phyloP scores from a whole-genome alignment of 805 yeast genomes.

The Teunomyces panamensis region DNA sequence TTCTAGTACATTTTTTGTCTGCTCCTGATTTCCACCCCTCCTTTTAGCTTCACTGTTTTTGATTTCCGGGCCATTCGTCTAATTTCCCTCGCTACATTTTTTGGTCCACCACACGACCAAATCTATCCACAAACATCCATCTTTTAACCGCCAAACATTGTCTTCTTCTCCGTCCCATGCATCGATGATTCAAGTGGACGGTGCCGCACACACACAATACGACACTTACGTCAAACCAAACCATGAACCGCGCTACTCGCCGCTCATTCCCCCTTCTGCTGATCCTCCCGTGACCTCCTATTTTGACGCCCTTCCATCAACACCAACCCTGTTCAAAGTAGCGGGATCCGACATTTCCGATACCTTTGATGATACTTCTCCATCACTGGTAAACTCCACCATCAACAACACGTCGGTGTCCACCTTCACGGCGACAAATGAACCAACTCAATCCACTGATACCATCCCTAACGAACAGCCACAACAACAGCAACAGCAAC shows the following conservation, averaged over 20 bases:
- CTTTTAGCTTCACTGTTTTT: background rate
- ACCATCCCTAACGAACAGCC: background rate
- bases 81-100: background rate
- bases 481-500: background rate
- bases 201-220: conserved; percentile 2
- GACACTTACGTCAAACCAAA: background rate
- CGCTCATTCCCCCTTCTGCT: background rate
- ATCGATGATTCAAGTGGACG: conserved; percentile 5
- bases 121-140: conserved; percentile 1
- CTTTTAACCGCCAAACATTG: background rate
- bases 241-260: background rate
- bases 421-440: background rate
- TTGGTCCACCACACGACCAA: background rate
- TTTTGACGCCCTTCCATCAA: conserved; percentile 17
- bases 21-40: too few relatives aligned
- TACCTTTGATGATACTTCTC: conserved; percentile 24
- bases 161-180: conserved; percentile 1
- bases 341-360: conserved; percentile 23
- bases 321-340: conserved; percentile 24
- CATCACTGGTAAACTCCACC: conserved; percentile 17
- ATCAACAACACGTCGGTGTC: background rate
- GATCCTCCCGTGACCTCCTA: background rate
- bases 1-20: too few relatives aligned
- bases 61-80: background rate
- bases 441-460: background rate